Percentiles rank a stretch among this genome's conserved stretches.
These are phyloP conservation scores for Penicillium thymicola DNA, from an alignment of 2,329 filamentous ascomycete genomes.

Conservation along the genomic window DNA sequence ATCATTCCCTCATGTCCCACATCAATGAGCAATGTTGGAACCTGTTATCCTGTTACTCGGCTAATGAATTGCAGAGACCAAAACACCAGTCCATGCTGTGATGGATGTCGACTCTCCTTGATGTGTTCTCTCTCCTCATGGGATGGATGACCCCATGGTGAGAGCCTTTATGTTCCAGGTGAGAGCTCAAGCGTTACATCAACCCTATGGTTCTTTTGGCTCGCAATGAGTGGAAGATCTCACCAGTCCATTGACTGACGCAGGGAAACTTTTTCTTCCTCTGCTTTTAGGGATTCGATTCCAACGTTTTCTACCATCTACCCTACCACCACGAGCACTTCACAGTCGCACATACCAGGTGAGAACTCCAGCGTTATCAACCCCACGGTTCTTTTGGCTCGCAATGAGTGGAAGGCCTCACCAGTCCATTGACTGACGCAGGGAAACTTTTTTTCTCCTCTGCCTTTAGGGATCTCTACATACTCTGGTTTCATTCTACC, in stretches of 20 bases:
- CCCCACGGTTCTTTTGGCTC: neutral
- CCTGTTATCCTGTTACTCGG: neutral
- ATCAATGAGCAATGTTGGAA: neutral
- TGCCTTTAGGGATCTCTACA: neutral
- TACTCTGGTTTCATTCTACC: no score
- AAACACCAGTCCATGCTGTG: neutral
- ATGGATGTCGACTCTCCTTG: neutral
- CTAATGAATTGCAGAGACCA: neutral
- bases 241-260: neutral
- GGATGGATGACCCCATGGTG: neutral
- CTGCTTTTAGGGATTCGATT: neutral
- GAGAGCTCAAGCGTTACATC: neutral
- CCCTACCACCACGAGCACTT: no score
- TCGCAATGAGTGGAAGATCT: neutral
- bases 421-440: neutral
- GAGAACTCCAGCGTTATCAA: constrained; percentile 1
- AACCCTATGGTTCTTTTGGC: neutral
- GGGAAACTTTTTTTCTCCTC: neutral
- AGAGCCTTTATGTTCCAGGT: neutral
- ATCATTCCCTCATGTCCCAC: neutral
- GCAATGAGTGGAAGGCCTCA: neutral
- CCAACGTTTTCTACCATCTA: no score
- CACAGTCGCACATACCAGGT: neutral
- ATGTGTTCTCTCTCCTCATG: neutral
- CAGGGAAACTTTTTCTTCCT: neutral